Percentiles rank a stretch among this genome's conserved stretches.
These are phyloP conservation scores for Penicillium ochrochloron DNA, from an alignment of 495 filamentous ascomycete genomes.

Conservation along the genomic window DNA sequence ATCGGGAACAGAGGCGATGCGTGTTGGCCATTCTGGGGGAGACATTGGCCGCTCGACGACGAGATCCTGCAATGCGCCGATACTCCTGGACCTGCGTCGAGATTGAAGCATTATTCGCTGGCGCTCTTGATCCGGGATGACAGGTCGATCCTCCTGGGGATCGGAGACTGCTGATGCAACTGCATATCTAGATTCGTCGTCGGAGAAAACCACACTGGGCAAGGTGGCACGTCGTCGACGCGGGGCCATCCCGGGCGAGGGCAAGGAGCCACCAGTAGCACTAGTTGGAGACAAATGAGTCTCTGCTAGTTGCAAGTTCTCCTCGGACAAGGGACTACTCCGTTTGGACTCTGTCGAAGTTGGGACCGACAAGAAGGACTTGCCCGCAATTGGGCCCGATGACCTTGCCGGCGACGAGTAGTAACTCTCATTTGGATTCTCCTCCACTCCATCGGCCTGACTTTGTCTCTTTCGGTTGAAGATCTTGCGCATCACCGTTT, in stretches of 20 bases:
- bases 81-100: conserved; percentile 41
- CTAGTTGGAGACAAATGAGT: conserved; percentile 33
- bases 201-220: conserved; percentile 51
- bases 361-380: conserved; percentile 27
- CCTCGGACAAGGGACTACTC: conserved; percentile 34
- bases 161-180: conserved; percentile 35
- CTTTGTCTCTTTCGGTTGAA: conserved; percentile 52
- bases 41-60: conserved; percentile 33
- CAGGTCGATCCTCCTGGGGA: conserved; percentile 31
- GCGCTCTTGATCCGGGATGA: conserved; percentile 21
- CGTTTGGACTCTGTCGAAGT: conserved; percentile 34
- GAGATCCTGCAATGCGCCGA: conserved; percentile 33
- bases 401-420: conserved; percentile 11
- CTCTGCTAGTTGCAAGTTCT: conserved; percentile 27
- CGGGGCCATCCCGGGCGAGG: conserved; percentile 27
- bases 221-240: conserved; percentile 48
- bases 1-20: conserved; percentile 29
- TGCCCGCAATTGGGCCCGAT: conserved; percentile 14
- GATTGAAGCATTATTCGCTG: conserved; percentile 28
- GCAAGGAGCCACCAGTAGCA: conserved; percentile 28
- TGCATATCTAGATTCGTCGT: conserved; percentile 43
- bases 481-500: conserved; percentile 54
- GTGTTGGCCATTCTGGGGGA: conserved; percentile 33
- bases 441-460: conserved; percentile 40
- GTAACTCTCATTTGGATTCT: conserved; percentile 26